Percentiles rank a stretch among this genome's conserved stretches.
Evolutionary conservation across 2,329 filamentous ascomycete species (phyloP).

Genomic region (Fusarium sp.): DNA sequence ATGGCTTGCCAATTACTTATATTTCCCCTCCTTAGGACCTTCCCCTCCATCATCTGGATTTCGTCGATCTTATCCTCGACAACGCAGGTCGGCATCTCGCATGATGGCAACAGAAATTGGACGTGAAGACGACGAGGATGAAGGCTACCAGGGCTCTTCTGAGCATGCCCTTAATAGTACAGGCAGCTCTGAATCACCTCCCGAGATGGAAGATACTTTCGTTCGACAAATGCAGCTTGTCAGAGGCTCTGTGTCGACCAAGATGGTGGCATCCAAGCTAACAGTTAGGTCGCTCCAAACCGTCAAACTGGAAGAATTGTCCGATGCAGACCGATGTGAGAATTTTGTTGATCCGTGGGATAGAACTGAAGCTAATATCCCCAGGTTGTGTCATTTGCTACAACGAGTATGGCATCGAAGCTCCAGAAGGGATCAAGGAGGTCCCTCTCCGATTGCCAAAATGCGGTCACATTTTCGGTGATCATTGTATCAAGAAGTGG

Average conservation of each 20-base stretch:
- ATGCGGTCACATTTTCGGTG: constrained; percentile 75
- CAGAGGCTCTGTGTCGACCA: constrained; percentile 59
- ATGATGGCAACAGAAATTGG: constrained; percentile 43
- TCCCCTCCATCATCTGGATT: constrained; percentile 44
- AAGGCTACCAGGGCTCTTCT: constrained; percentile 24
- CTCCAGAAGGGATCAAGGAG: constrained; percentile 71
- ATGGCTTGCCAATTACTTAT: constrained; percentile 19
- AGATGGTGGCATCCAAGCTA: constrained; percentile 62
- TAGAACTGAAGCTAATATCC: constrained; percentile 22
- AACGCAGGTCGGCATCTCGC: constrained; percentile 48
- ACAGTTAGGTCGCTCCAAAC: constrained; percentile 63
- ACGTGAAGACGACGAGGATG: constrained; percentile 43
- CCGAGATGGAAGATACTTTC: constrained; percentile 51
- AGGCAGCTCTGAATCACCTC: constrained; percentile 18
- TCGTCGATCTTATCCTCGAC: constrained; percentile 47
- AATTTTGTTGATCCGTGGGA: background rate
- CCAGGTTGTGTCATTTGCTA: constrained; percentile 74
- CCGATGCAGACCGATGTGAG: constrained; percentile 64
- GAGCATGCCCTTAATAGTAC: constrained; percentile 31
- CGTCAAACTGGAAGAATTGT: constrained; percentile 60
- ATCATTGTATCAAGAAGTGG: constrained; percentile 76
- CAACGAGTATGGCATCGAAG: constrained; percentile 69
- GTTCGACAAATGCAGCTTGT: constrained; percentile 61
- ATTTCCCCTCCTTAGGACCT: constrained; percentile 29
- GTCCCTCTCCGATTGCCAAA: constrained; percentile 69